phyloP scores from a whole-genome alignment of 2,329 filamentous ascomycete genomes.

The Mycosphaerelloides madeirae region DNA sequence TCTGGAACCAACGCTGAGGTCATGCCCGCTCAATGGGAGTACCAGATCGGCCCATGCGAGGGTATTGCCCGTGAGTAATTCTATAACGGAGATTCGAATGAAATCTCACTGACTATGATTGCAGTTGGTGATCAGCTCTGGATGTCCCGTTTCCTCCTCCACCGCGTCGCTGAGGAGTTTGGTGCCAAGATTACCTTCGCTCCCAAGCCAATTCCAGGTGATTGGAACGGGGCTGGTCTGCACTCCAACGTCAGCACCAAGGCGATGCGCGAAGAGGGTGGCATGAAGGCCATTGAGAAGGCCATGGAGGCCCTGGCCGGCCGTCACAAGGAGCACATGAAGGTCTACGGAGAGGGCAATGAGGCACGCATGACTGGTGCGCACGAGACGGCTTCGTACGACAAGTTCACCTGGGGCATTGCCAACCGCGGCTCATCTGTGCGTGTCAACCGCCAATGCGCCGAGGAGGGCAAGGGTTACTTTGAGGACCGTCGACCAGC shows the following conservation, averaged over 20 bases:
- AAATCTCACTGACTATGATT: conserved; percentile 4
- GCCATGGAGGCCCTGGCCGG: conserved; percentile 57
- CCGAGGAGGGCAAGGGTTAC: conserved; percentile 87
- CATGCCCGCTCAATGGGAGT: conserved; percentile 97
- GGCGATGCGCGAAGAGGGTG: conserved; percentile 83
- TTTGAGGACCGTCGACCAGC: conserved; percentile 69
- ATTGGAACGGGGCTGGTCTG: conserved; percentile 95
- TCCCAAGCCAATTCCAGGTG: conserved; percentile 90
- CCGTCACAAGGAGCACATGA: conserved; percentile 59
- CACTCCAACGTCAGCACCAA: conserved; percentile 92
- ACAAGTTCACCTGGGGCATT: conserved; percentile 88
- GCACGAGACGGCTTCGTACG: conserved; percentile 91
- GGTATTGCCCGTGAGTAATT: conserved; percentile 70
- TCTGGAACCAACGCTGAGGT: conserved; percentile 99
- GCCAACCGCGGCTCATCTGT: conserved; percentile 94
- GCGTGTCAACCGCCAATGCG: conserved; percentile 80
- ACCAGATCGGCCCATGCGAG: conserved; percentile 85
- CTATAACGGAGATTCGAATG: not conserved
- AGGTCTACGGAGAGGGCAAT: conserved; percentile 94
- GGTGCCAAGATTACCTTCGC: conserved; percentile 92
- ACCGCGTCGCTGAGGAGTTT: conserved; percentile 92
- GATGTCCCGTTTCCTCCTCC: conserved; percentile 83
- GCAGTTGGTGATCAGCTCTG: conserved; percentile 92
- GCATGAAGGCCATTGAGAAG: conserved; percentile 87
- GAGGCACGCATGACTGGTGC: conserved; percentile 85